phyloP scores from a whole-genome alignment of 805 yeast genomes.

The Ogataea siamensis region DNA sequence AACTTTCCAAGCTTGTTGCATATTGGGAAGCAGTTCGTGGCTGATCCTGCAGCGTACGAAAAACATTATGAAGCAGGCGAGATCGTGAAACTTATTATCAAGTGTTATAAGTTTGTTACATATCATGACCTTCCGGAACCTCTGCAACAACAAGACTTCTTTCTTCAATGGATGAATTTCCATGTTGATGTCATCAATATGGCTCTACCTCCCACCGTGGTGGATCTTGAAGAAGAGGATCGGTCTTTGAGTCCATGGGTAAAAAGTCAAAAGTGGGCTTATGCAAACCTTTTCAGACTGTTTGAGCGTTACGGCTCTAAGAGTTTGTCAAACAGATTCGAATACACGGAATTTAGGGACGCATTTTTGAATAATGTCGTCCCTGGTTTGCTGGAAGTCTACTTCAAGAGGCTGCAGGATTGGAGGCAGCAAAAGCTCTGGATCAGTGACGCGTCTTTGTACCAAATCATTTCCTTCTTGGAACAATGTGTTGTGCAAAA shows the following conservation, averaged over 20 bases:
- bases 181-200: slow-evolving; percentile 66
- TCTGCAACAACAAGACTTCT: slow-evolving; percentile 50
- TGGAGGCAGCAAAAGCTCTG: slow-evolving; percentile 71
- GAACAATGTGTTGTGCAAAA: slow-evolving; percentile 59
- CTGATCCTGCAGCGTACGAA: slow-evolving; percentile 32
- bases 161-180: slow-evolving; percentile 71
- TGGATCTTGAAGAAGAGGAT: slow-evolving; percentile 51
- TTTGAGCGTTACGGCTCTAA: slow-evolving; percentile 68
- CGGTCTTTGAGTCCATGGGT: slow-evolving; percentile 57
- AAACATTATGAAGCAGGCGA: slow-evolving; percentile 49
- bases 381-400: slow-evolving; percentile 68
- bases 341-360: slow-evolving; percentile 58
- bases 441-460: slow-evolving; percentile 66
- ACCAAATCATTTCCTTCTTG: slow-evolving; percentile 60
- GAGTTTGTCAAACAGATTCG: slow-evolving; percentile 43
- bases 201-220: slow-evolving; percentile 52
- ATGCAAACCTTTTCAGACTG: slow-evolving; percentile 69
- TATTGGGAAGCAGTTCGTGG: slow-evolving; percentile 57
- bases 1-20: slow-evolving; percentile 68
- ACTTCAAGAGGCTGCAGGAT: slow-evolving; percentile 62
- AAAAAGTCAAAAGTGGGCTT: slow-evolving; percentile 86
- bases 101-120: slow-evolving; percentile 78
- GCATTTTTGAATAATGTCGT: slow-evolving; percentile 57
- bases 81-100: slow-evolving; percentile 71
- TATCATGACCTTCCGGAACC: slow-evolving; percentile 74